Evolutionary conservation across 2,329 filamentous ascomycete genomes (phyloP), one percentile per base, ranked within the genome.

Genomic region (Fusarium mangiferae): DNA sequence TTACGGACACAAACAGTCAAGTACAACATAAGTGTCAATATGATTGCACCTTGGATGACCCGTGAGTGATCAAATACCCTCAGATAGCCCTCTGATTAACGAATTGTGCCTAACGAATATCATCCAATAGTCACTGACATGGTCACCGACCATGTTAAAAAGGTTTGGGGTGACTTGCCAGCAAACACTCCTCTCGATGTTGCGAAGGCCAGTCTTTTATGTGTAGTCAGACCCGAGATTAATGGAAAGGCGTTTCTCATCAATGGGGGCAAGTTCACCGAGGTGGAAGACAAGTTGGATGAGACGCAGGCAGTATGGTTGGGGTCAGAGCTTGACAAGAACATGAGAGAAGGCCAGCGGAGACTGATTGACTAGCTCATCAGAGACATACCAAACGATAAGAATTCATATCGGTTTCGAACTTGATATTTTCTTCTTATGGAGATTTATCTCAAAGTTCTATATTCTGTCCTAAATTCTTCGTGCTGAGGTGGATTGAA

Each of bases 31-130:
- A 60, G 41, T 7, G 55, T 68, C 18, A 68, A 68, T 18, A 56
- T 65, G 41, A 60, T 68, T 33, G 61, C 66, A 17, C 66, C 66
- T 8, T 68, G 66, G 66, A 60, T 68, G 66, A 68, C 66, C 4
- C 24, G 65, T 68, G 26, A 26, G 26, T 26, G 26, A 26, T 26
- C 26, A 26, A 26, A 26, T 26, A 26, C 26, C 26, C 6, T 26
- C 26, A 26, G 26, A 26, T 26, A 26, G 26, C 26, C 26, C 26
- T 26, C 26, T 6, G 4, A 26, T 4, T 26, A 26, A 26, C 26
- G 26, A 26, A 26, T 26, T 26, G 4, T 26, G 4, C 26, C 4
- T 26, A 26, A 26, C 26, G 26, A 26, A 26, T 26, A 26, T 26
- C 26, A 26, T 26, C 26, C 26, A 20, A 28, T 18, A 66, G 57